phyloP scores from a whole-genome alignment of 345 rosid species.

The Citrus inodora region DNA sequence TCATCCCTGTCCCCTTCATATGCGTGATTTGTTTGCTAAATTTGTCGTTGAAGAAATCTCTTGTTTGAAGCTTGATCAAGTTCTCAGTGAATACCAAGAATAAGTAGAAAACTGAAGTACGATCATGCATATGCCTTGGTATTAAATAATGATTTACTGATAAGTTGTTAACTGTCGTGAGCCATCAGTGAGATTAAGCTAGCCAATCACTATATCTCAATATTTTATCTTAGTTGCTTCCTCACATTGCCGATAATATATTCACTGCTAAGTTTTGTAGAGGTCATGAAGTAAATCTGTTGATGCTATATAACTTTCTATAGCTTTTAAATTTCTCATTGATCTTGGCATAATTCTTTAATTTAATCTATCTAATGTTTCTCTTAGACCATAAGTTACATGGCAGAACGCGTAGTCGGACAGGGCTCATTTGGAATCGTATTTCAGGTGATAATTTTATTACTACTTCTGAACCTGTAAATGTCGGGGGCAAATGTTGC shows the following conservation, averaged over 20 bases:
- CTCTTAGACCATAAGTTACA: slow-evolving; percentile 17
- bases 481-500: neutral
- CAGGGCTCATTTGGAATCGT: slow-evolving; percentile 26
- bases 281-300: neutral
- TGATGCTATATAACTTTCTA: neutral
- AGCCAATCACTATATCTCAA: neutral
- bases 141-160: neutral
- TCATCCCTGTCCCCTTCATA: neutral
- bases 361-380: neutral
- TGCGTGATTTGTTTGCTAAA: neutral
- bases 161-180: neutral
- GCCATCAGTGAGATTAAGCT: neutral
- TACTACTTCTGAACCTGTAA: neutral
- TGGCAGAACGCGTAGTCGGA: slow-evolving; percentile 24
- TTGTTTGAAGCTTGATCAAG: neutral
- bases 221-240: neutral
- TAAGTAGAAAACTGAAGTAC: neutral
- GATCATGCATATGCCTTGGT: neutral
- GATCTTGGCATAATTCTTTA: neutral
- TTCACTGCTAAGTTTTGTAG: neutral
- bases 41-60: neutral
- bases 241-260: neutral
- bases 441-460: slow-evolving; percentile 16
- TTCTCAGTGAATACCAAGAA: neutral
- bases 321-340: neutral